Percentiles rank a stretch among this genome's conserved stretches.
These are phyloP conservation scores for Ehretia macrophylla DNA, from an alignment of 257 asterid species.

Conservation along the genomic window DNA sequence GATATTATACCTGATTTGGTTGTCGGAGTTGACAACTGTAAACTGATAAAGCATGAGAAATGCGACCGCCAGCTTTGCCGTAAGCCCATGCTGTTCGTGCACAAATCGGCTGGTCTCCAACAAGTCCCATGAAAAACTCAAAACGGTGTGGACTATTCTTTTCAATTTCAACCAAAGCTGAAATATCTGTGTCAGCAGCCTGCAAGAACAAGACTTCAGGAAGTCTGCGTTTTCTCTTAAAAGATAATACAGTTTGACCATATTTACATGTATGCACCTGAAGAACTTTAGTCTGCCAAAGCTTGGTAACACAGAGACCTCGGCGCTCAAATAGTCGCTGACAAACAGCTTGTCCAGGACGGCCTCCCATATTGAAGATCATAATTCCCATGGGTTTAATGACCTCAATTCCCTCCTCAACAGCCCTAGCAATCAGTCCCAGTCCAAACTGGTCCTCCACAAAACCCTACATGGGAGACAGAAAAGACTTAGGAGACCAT, in stretches of 20 bases:
- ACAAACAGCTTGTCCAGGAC: constrained; percentile 97
- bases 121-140: constrained; percentile 99
- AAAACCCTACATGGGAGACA: constrained; percentile 60
- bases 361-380: constrained; percentile 99
- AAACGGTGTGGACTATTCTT: constrained; percentile 95
- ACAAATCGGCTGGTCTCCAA: constrained; percentile 90
- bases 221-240: constrained; percentile 15
- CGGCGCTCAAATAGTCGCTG: constrained; percentile 97
- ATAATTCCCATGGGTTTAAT: constrained; percentile 92
- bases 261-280: constrained; percentile 53
- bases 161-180: constrained; percentile 97
- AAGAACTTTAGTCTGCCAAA: constrained; percentile 97
- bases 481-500: neutral
- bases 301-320: constrained; percentile 82
- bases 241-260: neutral
- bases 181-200: constrained; percentile 98
- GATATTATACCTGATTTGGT: constrained; percentile 57
- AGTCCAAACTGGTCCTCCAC: constrained; percentile 98
- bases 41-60: constrained; percentile 96
- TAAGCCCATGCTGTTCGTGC: constrained; percentile 99
- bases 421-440: constrained; percentile 99
- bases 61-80: constrained; percentile 90
- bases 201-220: constrained; percentile 40
- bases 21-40: constrained; percentile 90
- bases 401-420: constrained; percentile 96